A percentile compares a stretch with the other conserved stretches of the same genome.
phyloP scores from a whole-genome alignment of 2,329 filamentous ascomycete species.

The Paecilomyces formosus region DNA sequence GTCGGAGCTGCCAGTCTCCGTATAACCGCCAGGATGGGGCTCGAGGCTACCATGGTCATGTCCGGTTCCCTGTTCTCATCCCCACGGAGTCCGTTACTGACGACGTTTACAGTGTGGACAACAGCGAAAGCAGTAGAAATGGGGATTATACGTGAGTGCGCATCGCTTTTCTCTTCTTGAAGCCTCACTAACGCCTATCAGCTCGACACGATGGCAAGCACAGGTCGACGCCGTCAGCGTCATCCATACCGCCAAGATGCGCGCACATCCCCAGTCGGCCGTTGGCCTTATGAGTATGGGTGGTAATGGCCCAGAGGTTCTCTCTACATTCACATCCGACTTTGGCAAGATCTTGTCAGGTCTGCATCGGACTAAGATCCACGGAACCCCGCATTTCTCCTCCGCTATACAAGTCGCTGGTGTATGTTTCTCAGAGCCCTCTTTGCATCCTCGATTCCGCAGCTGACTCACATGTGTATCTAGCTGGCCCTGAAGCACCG shows the following conservation, averaged over 20 bases:
- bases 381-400: constrained; percentile 77
- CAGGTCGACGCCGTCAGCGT: constrained; percentile 93
- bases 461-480: constrained; percentile 7
- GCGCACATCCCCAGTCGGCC: constrained; percentile 91
- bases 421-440: constrained; percentile 50
- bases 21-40: constrained; percentile 67
- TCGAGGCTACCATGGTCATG: constrained; percentile 99
- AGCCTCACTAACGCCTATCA: constrained; percentile 35
- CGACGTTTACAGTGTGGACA: constrained; percentile 63
- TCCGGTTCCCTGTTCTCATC: constrained; percentile 17
- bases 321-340: constrained; percentile 93
- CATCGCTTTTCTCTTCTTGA: constrained; percentile 4
- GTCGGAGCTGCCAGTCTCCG: constrained; percentile 5
- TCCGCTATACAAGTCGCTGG: constrained; percentile 93
- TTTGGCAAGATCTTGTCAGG: constrained; percentile 92
- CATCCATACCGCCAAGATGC: constrained; percentile 91
- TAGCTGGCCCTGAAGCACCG: constrained; percentile 95
- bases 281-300: constrained; percentile 99
- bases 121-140: constrained; percentile 97
- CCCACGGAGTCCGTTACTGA: constrained; percentile 11
- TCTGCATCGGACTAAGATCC: constrained; percentile 88
- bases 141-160: constrained; percentile 66
- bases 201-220: constrained; percentile 90
- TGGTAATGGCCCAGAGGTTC: constrained; percentile 91
- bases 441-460: not conserved